phyloP scores from a whole-genome alignment of 257 asterid genomes.

The Solanum sparsipilum region DNA sequence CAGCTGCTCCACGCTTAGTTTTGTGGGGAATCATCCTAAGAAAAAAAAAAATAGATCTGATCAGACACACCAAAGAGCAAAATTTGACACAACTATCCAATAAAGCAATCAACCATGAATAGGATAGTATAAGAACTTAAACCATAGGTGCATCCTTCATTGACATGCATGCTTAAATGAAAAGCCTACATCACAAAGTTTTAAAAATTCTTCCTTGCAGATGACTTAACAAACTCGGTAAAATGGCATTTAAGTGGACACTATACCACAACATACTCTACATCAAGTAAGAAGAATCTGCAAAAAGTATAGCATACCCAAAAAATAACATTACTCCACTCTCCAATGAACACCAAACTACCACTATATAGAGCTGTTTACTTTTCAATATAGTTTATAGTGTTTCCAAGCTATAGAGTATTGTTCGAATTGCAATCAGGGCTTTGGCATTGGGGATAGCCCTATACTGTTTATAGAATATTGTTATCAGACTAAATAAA shows the following conservation, averaged over 20 bases:
- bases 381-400: neutral
- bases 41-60: neutral
- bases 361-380: neutral
- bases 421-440: too few relatives aligned
- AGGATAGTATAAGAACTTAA: neutral
- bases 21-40: slow-evolving; percentile 80
- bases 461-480: neutral
- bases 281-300: neutral
- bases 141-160: neutral
- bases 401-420: neutral
- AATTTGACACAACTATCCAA: neutral
- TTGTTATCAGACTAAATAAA: neutral
- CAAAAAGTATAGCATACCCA: neutral
- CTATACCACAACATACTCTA: neutral
- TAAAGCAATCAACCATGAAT: neutral
- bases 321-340: neutral
- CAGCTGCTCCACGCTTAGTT: slow-evolving; percentile 87
- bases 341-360: neutral
- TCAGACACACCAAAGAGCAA: neutral
- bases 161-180: neutral
- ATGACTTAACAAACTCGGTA: neutral
- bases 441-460: too few relatives aligned
- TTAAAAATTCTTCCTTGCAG: neutral
- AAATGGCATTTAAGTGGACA: neutral
- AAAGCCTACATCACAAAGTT: neutral